These are phyloP conservation scores for Fonsecaea monophora DNA, from an alignment of 2,329 filamentous ascomycete genomes.

Conservation along the genomic window DNA sequence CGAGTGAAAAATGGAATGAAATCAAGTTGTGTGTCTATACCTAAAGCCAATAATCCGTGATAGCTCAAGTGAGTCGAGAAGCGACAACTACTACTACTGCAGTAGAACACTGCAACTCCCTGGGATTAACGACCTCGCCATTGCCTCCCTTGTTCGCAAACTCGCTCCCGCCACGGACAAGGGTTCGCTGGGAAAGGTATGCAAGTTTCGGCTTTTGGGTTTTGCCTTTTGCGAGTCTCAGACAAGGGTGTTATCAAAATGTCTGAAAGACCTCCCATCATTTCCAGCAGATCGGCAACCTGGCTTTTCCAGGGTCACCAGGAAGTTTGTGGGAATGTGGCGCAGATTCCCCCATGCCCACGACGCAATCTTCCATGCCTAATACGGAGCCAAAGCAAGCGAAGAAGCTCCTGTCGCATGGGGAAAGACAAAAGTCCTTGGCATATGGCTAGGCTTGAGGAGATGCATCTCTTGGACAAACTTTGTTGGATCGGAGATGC, in stretches of 20 bases:
- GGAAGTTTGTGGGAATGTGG: neutral
- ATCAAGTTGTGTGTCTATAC: too few species aligned
- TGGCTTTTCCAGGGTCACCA: neutral
- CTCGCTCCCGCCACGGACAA: neutral
- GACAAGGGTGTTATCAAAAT: neutral
- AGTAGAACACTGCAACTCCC: neutral
- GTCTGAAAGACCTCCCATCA: neutral
- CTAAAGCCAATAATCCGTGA: too few species aligned
- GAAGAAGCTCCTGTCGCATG: neutral
- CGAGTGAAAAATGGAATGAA: too few species aligned
- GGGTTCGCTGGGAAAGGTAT: neutral
- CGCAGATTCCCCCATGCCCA: neutral
- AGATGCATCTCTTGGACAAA: neutral
- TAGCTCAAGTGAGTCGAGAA: neutral
- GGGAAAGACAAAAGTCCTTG: neutral
- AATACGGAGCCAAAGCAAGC: neutral
- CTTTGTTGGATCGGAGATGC: neutral
- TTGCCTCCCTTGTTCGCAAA: neutral
- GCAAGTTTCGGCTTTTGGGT: neutral
- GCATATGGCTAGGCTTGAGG: neutral
- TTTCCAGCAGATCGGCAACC: neutral
- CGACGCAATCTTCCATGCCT: neutral
- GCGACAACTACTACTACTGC: neutral
- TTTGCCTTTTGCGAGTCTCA: neutral
- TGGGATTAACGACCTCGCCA: neutral